Conservation (phyloP, 139 green algal species). For the Haematococcus sp. region DNA sequence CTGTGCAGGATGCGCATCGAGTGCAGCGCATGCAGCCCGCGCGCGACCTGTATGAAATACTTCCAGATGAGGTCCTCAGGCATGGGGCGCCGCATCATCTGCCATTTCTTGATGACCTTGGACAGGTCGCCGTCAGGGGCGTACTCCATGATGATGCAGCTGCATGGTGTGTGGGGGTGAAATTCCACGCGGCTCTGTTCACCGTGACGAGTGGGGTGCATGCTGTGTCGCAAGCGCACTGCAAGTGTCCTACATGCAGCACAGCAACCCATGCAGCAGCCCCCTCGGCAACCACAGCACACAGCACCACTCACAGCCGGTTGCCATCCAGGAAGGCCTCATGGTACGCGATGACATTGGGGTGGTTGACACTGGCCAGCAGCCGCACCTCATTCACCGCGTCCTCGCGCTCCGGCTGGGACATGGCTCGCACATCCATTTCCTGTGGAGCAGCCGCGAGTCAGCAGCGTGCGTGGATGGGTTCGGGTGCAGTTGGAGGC, state of each 20-base stretch:
- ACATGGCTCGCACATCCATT: constrained; percentile 69
- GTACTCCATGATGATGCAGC: constrained; percentile 83
- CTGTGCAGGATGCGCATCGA: constrained; percentile 69
- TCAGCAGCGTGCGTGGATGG: background rate
- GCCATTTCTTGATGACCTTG: constrained; percentile 61
- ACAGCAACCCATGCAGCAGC: background rate
- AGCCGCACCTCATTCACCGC: constrained; percentile 78
- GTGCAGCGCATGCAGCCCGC: constrained; percentile 70
- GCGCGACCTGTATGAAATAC: constrained; percentile 68
- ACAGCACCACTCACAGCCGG: constrained; percentile 28
- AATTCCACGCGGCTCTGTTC: no score
- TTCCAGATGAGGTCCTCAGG: constrained; percentile 73
- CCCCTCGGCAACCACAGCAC: no score
- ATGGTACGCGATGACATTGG: constrained; percentile 62
- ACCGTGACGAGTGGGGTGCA: no score
- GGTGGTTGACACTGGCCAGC: constrained; percentile 61
- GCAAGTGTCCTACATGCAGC: no score
- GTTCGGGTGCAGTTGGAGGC: background rate
- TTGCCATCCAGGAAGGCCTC: constrained; percentile 76
- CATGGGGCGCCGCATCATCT: constrained; percentile 29
- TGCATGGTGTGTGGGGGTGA: no score
- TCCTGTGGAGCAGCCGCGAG: constrained; percentile 23
- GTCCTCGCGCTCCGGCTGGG: constrained; percentile 61
- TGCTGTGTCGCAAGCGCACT: no score
- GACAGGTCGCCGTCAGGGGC: constrained; percentile 62